A percentile compares a stretch with the other conserved stretches of the same genome.
Evolutionary conservation across 768 basidiomycete genomes (phyloP).

Genomic region (Suillus brevipes): DNA sequence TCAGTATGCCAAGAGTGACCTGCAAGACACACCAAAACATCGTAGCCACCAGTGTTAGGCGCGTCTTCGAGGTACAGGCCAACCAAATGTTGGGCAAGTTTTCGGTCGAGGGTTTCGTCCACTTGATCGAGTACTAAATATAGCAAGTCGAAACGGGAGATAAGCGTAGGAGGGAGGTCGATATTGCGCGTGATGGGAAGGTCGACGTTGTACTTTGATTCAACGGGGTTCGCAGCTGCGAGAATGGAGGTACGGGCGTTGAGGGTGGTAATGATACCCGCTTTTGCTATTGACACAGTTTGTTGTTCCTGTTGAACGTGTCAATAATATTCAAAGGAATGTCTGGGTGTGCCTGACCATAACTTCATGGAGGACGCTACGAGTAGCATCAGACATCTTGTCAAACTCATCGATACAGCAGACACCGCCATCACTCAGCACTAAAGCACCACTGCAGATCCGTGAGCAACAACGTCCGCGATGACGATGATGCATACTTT

Average conservation of each 20-base stretch:
- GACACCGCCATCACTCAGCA: conserved; percentile 93
- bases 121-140: conserved; percentile 96
- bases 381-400: conserved; percentile 97
- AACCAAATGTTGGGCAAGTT: conserved; percentile 90
- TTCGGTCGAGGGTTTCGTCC: conserved; percentile 84
- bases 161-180: conserved; percentile 94
- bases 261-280: conserved; percentile 96
- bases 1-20: conserved; percentile 3
- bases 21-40: conserved; percentile 67
- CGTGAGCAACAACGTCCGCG: background rate
- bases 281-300: conserved; percentile 98
- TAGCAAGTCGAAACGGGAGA: conserved; percentile 95
- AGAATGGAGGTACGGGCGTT: conserved; percentile 98
- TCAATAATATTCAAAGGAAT: background rate
- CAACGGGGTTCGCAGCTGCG: conserved; percentile 96
- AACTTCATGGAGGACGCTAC: conserved; percentile 98
- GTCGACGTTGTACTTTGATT: conserved; percentile 91
- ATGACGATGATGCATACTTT: conserved; percentile 17
- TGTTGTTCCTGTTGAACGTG: conserved; percentile 81
- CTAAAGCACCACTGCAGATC: conserved; percentile 77
- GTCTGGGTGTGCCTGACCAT: conserved; percentile 59
- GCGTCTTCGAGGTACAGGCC: conserved; percentile 91
- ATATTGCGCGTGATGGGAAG: conserved; percentile 94
- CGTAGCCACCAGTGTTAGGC: conserved; percentile 62
- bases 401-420: conserved; percentile 99